Conservation (phyloP, 1,284 basidiomycete genomes). For the Cystobasidiaceae sp. region DNA sequence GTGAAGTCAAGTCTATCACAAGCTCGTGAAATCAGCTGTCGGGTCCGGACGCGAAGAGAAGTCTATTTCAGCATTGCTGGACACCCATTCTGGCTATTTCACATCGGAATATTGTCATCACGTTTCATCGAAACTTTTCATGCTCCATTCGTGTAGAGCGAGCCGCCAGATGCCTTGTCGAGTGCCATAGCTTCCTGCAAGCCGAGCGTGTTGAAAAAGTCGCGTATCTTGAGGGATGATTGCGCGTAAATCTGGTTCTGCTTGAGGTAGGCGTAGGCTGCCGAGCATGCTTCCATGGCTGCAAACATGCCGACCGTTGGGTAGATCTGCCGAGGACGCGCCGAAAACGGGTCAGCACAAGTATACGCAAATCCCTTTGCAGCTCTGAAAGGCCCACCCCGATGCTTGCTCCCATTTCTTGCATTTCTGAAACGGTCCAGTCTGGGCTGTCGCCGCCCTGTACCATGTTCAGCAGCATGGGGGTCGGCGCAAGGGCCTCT, state of each 20-base stretch:
- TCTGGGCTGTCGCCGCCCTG: constrained; percentile 68
- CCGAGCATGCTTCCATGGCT: background rate
- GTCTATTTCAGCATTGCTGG: background rate
- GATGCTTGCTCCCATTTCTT: constrained; percentile 64
- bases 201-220: background rate
- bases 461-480: constrained; percentile 69
- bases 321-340: background rate
- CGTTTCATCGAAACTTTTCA: background rate
- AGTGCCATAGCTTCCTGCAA: background rate
- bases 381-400: too few species aligned
- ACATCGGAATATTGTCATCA: background rate
- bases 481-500: constrained; percentile 62
- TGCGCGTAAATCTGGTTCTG: background rate
- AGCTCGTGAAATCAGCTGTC: background rate
- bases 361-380: too few species aligned
- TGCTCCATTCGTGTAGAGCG: background rate
- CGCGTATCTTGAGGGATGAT: background rate
- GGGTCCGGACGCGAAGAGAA: background rate
- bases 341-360: background rate
- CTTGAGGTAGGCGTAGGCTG: background rate
- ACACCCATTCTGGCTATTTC: background rate
- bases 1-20: too few species aligned
- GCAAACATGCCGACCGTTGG: background rate
- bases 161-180: background rate
- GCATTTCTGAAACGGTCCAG: constrained; percentile 63